These are phyloP conservation scores for Pythium aristosporum DNA, from an alignment of 352 stramenopile genomes.

Conservation along the genomic window DNA sequence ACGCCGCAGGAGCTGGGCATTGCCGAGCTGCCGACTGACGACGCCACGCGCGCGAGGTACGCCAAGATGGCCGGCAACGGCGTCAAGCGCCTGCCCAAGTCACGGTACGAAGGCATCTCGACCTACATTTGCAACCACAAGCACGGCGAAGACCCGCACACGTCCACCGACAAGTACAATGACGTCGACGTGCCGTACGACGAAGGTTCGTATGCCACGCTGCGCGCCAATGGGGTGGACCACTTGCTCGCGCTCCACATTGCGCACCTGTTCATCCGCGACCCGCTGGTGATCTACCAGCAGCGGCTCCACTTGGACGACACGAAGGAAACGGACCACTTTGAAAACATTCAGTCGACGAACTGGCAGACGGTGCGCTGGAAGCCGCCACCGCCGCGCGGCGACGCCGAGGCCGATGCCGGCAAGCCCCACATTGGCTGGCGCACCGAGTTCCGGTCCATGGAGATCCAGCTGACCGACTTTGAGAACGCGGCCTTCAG, in stretches of 20 bases:
- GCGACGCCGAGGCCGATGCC: conserved; percentile 27
- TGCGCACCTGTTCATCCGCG: conserved; percentile 98
- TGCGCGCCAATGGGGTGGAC: conserved; percentile 94
- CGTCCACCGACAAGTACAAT: conserved; percentile 87
- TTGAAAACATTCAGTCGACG: conserved; percentile 99
- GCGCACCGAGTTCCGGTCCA: conserved; percentile 95
- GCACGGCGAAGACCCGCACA: conserved; percentile 69
- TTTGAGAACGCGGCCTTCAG: conserved; percentile 99
- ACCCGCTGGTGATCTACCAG: conserved; percentile 96
- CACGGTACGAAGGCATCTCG: conserved; percentile 90
- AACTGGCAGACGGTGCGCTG: conserved; percentile 99
- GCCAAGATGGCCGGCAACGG: conserved; percentile 93
- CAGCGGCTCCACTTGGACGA: conserved; percentile 88
- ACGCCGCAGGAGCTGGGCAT: conserved; percentile 79
- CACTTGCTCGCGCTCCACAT: conserved; percentile 96
- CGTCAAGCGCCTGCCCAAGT: conserved; percentile 94
- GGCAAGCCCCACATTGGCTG: conserved; percentile 72
- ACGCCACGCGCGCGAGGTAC: conserved; percentile 67
- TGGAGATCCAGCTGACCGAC: conserved; percentile 99
- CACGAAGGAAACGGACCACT: conserved; percentile 92
- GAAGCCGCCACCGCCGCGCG: conserved; percentile 96
- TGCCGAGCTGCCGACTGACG: conserved; percentile 36
- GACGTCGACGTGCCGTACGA: conserved; percentile 96
- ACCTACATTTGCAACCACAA: conserved; percentile 92
- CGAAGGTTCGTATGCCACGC: conserved; percentile 89